Conservation (phyloP, 2,329 filamentous ascomycete species). For the Fusarium illudens region DNA sequence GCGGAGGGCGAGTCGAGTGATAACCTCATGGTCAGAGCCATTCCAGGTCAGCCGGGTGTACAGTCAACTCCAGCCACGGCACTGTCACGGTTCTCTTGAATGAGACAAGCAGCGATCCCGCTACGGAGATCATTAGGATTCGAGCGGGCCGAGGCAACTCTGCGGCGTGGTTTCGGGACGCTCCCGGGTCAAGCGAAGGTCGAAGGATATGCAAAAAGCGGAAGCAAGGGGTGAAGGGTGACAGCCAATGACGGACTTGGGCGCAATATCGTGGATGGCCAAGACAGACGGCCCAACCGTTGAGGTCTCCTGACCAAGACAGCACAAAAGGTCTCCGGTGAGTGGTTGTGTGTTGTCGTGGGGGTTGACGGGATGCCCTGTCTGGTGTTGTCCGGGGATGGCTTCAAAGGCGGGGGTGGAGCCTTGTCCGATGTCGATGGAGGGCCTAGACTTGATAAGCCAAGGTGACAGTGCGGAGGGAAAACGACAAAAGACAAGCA, state of each 20-base stretch:
- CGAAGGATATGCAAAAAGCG: not conserved
- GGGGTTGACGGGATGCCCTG: constrained; percentile 15
- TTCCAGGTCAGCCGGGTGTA: not conserved
- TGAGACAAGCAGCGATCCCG: not conserved
- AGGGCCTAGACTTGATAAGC: constrained; percentile 22
- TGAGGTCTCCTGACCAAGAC: constrained; percentile 10
- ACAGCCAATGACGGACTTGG: constrained; percentile 13
- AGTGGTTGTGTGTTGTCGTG: not conserved
- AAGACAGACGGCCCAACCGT: constrained; percentile 1
- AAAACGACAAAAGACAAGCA: constrained; percentile 6
- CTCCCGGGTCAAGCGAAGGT: not conserved
- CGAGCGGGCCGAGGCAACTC: constrained; percentile 34
- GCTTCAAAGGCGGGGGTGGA: constrained; percentile 1
- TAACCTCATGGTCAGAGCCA: not conserved
- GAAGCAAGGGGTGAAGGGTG: constrained; percentile 7
- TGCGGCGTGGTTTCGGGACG: constrained; percentile 19
- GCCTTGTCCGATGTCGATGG: not conserved
- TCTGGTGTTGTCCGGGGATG: not conserved
- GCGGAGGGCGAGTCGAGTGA: not conserved
- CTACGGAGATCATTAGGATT: constrained; percentile 6
- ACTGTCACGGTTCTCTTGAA: constrained; percentile 5
- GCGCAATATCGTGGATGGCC: not conserved
- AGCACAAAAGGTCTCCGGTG: constrained; percentile 11
- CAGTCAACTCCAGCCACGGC: not conserved
- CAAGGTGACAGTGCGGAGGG: constrained; percentile 10